Conservation (phyloP, 2,329 filamentous ascomycete species). For the Sordariomycetes sp. region DNA sequence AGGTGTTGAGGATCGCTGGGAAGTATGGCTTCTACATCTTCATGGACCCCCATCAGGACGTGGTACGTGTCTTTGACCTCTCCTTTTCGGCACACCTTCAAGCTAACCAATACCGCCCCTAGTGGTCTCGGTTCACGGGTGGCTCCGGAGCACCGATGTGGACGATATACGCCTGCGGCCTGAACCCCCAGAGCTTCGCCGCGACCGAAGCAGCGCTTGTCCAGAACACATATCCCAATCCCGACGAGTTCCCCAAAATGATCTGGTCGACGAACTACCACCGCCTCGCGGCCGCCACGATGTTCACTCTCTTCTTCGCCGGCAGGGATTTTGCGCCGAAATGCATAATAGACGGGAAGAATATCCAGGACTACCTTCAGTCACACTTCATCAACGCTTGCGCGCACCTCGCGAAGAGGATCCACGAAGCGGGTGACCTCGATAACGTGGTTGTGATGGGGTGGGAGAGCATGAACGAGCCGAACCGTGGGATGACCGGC, state of each 20-base stretch:
- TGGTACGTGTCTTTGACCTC: constrained; percentile 43
- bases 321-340: constrained; percentile 90
- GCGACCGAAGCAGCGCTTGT: constrained; percentile 87
- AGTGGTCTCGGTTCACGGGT: constrained; percentile 91
- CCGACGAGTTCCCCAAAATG: constrained; percentile 90
- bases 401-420: constrained; percentile 68
- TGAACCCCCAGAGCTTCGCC: constrained; percentile 78
- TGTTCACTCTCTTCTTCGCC: constrained; percentile 91
- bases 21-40: constrained; percentile 92
- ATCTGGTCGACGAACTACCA: constrained; percentile 98
- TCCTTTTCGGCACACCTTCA: background rate
- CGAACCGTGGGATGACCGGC: constrained; percentile 78
- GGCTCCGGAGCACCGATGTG: constrained; percentile 95
- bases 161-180: constrained; percentile 89
- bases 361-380: constrained; percentile 93
- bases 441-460: constrained; percentile 82
- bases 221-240: constrained; percentile 84
- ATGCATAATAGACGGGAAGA: constrained; percentile 85
- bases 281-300: constrained; percentile 73
- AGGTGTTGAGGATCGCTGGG: constrained; percentile 72
- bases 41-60: constrained; percentile 98
- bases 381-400: constrained; percentile 75
- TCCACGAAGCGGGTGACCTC: constrained; percentile 82
- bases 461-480: constrained; percentile 96
- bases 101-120: background rate